Evolutionary conservation across 495 filamentous ascomycete genomes (phyloP), one percentile per base, ranked within the genome.

Genomic region (Penicillium canariense): DNA sequence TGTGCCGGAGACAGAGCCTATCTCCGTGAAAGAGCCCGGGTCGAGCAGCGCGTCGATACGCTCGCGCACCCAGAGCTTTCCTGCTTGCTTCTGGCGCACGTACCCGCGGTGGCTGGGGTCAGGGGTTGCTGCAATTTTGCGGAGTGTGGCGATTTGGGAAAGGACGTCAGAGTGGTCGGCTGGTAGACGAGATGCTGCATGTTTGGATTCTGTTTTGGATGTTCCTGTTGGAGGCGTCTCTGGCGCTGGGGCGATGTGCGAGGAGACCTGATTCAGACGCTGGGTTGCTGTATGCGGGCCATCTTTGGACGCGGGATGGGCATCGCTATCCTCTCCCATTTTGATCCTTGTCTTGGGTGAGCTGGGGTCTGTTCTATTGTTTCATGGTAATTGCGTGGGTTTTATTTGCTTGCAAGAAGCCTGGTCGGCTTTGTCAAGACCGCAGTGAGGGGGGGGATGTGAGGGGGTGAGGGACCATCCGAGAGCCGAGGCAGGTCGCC

Each of bases 51-150:
- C 60, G 11, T 82, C 73, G 15, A 86, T 77, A 1, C 82, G 74
- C 51, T 86, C 82, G 12, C 82, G 77, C 0, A 85, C 82, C 82
- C 82, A 85, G n/a, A 86, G 72, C 61, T 85, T 86, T 3, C 83
- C 83, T 2, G 81, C 77, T 71, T 82, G 72, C 48, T 84, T 84
- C 62, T 86, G 82, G 1, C 81, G 75, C 12, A 80, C 56, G 48
- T 84, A 85, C 14, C 82, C 82, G 45, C 77, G 71, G 54, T 78
- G 76, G 18, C 68, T 76, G 2, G 69, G 62, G 43, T 84, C 74
- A 9, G 82, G 81, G 0, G 73, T 84, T 31, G 67, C 67, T 7
- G 83, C 82, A 32, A 84, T 77, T 12, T 51, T 65, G 38, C 70
- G 66, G 2, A 86, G 74, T 1, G 70, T 65, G 23, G 68, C 48